These are phyloP conservation scores for Rosa persica DNA, from an alignment of 306 rosid genomes.

Conservation along the genomic window DNA sequence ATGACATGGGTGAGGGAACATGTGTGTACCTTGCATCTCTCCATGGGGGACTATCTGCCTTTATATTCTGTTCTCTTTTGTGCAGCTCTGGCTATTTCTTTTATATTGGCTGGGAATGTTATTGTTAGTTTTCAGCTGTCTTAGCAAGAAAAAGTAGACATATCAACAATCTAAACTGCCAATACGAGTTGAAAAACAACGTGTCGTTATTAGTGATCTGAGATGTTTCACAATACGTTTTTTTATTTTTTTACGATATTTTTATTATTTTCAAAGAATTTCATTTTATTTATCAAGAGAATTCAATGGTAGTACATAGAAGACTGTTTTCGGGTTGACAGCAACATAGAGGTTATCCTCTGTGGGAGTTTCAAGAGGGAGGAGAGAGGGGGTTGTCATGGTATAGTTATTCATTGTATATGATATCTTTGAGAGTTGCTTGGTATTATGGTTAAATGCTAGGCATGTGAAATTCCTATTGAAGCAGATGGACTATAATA, in stretches of 20 bases:
- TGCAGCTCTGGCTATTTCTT: not conserved
- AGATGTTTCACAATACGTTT: not conserved
- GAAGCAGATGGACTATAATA: not conserved
- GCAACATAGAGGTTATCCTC: not conserved
- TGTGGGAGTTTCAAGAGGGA: slow-evolving; percentile 1
- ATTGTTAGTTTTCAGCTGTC: not conserved
- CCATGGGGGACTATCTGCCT: not conserved
- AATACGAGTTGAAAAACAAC: not conserved
- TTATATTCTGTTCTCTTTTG: not conserved
- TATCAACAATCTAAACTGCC: not conserved
- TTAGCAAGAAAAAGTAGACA: not conserved
- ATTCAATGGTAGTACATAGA: not conserved
- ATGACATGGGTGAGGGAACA: not conserved
- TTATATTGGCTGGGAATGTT: not conserved
- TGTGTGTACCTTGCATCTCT: not conserved
- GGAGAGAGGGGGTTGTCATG: not conserved
- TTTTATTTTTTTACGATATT: not conserved
- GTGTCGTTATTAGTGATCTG: not conserved
- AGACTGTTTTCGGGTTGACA: not conserved
- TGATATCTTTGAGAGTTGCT: not conserved
- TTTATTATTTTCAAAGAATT: not conserved
- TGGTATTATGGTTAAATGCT: not conserved
- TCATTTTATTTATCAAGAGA: not conserved
- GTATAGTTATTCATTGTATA: not conserved
- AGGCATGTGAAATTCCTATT: not conserved